Base-by-base conservation (phyloP, 2,329 filamentous ascomycete species). In the Colletotrichum orbiculare region DNA sequence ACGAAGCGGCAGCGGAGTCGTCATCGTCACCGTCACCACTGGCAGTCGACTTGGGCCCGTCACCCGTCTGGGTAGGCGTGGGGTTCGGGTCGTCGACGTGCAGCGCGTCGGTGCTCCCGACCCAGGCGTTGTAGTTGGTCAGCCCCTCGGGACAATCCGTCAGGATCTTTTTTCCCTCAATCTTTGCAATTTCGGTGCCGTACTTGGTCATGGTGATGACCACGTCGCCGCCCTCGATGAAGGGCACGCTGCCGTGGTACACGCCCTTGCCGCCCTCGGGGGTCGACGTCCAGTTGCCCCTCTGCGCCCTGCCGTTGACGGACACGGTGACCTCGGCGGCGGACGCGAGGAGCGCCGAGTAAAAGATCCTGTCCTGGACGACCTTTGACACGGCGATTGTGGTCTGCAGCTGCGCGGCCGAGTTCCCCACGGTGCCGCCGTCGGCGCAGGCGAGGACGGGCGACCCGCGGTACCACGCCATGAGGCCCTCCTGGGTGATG, bases 381-480 rank as follows among this genome's bases (percentile, higher is more conserved):
- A 71, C 49, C 8, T 64, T 47, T 43, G 35, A 45, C 0, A 74
- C 71, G n/a, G 53, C 10, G 15, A 70, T 43, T 2, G 68, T 68
- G 4, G 48, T 8, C 68, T 76, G 72, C 4, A 62, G 34, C 45
- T 75, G 74, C 8, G 17, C 58, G 4, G 58, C 71, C 2, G 73
- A 71, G 61, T 76, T 76, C 42, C 66, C 73, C 11, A 64, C 69
- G 1, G 77, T 78, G n/a, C 71, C 73, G 38, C 73, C 75, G 49
- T 70, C 68, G 33, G 53, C 34, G 54, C 76, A 77, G 3, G 71
- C 67, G 1, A 54, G 60, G 9, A 63, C 68, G 1, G 71, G 70
- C 11, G 72, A 75, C n/a, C 60, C 64, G 34, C 77, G 75, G 66
- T 77, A 78, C 76, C 76, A 78, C 4, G 71, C 68, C 2, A 73